Base-by-base conservation (phyloP, 2,329 filamentous ascomycete genomes). In the Magnaporthales sp. region DNA sequence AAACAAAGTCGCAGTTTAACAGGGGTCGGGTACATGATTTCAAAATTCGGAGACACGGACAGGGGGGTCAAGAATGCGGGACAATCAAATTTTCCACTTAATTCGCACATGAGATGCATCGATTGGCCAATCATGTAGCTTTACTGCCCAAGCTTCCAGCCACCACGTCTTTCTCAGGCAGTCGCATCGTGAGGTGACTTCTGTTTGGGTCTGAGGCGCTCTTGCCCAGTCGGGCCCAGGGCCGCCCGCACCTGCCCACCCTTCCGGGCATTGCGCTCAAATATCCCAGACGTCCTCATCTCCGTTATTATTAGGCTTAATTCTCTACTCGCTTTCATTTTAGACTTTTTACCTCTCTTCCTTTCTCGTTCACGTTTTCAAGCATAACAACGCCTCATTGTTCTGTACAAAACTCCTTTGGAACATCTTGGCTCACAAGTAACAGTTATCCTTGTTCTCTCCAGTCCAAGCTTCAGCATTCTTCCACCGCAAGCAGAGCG, bases 301-400 rank as follows among this genome's bases (percentile, higher is more conserved):
- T 64, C 58, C 66, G 62, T 66, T 51, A 11, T 22, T 64, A 38
- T 38, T 61, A 46, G 61, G 62, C 62, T 63, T 64, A n/a, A n/a
- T 51, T 7, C 38, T 51, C 24, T 58, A 9, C 24, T 58, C 54
- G 9, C 13, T 13, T 56, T 10, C 24, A 4, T 15, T 58, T 58
- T 27, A 24, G 32, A 13, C 32, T 38, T 58, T 51, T 51, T 51
- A 51, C 54, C 26, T 58, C 22, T 11, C 9, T 58, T 56, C n/a
- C n/a, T 11, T 11, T 58, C 22, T n/a, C 24, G 54, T 15, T 27
- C 54, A 24, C 54, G 24, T 58, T n/a, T 58, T 58, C 54, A 58
- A n/a, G 13, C 11, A 58, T 58, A 24, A 13, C 54, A 58, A 58
- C 54, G 54, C 54, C 54, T 27, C 54, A 58, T 58, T 22, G 8